Evolutionary conservation across 129 eudicot genomes (phyloP).

Genomic region (Tanacetum coccineum): DNA sequence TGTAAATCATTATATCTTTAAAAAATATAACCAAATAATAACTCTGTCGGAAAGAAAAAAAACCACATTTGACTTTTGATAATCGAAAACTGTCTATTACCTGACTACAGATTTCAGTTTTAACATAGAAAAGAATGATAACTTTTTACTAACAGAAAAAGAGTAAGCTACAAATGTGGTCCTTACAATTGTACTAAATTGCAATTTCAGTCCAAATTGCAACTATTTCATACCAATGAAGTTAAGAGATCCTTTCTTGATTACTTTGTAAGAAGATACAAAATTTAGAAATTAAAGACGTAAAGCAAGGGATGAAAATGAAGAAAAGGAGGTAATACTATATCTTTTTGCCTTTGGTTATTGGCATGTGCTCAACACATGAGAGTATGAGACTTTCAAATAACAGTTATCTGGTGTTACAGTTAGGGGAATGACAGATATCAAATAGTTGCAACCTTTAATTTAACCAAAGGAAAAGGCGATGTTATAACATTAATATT

Average conservation of each 20-base stretch:
- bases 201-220: neutral
- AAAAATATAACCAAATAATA: slow-evolving; percentile 6
- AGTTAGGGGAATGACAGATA: no score
- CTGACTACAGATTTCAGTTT: neutral
- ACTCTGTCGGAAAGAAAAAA: neutral
- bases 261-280: neutral
- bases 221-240: slow-evolving; percentile 1
- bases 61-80: neutral
- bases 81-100: neutral
- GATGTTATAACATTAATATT: neutral
- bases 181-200: no score
- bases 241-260: neutral
- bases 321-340: neutral
- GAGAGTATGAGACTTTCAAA: no score
- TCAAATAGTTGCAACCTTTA: no score
- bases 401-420: no score
- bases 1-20: slow-evolving; percentile 18
- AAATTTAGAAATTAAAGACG: neutral
- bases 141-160: neutral
- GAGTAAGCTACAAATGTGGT: neutral
- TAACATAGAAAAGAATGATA: neutral
- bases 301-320: slow-evolving; percentile 2
- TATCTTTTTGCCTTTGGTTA: slow-evolving; percentile 7
- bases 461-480: neutral
- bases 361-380: slow-evolving; percentile 4